phyloP scores from a whole-genome alignment of 2,329 filamentous ascomycete genomes.

The Nigrospora oryzae region DNA sequence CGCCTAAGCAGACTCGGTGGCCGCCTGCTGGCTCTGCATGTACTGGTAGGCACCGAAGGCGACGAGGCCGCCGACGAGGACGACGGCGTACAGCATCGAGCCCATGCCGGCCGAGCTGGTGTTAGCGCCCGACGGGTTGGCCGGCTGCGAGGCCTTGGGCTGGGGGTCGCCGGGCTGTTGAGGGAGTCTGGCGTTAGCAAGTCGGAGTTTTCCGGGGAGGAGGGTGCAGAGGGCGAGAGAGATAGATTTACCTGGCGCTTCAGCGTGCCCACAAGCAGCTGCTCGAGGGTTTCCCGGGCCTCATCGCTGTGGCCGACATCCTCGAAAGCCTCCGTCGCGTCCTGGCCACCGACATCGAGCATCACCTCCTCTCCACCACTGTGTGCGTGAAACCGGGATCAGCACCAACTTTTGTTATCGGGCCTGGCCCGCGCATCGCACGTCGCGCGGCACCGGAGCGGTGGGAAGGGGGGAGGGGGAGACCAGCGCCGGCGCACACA shows the following conservation, averaged over 20 bases:
- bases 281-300: slow-evolving; percentile 85
- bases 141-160: slow-evolving; percentile 50
- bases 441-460: background rate
- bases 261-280: slow-evolving; percentile 64
- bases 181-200: slow-evolving; percentile 11
- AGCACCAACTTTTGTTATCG: too few species aligned
- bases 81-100: slow-evolving; percentile 71
- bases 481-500: too few species aligned
- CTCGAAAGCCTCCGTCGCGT: slow-evolving; percentile 96
- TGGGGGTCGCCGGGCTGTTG: slow-evolving; percentile 67
- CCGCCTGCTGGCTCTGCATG: slow-evolving; percentile 50
- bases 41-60: slow-evolving; percentile 85
- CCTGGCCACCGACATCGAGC: slow-evolving; percentile 90
- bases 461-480: slow-evolving; percentile 5
- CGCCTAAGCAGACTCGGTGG: slow-evolving; percentile 13
- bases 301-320: slow-evolving; percentile 99
- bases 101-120: slow-evolving; percentile 52
- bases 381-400: slow-evolving; percentile 4
- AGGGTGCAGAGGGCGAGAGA: background rate
- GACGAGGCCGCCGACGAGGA: slow-evolving; percentile 67
- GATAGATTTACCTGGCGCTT: slow-evolving; percentile 62
- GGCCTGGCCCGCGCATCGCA: too few species aligned
- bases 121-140: slow-evolving; percentile 40
- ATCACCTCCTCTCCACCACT: slow-evolving; percentile 98
- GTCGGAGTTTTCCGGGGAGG: background rate